Evolutionary conservation across 225 moss, liverwort and hornwort genomes (phyloP).

Genomic region (Neckera pumila): DNA sequence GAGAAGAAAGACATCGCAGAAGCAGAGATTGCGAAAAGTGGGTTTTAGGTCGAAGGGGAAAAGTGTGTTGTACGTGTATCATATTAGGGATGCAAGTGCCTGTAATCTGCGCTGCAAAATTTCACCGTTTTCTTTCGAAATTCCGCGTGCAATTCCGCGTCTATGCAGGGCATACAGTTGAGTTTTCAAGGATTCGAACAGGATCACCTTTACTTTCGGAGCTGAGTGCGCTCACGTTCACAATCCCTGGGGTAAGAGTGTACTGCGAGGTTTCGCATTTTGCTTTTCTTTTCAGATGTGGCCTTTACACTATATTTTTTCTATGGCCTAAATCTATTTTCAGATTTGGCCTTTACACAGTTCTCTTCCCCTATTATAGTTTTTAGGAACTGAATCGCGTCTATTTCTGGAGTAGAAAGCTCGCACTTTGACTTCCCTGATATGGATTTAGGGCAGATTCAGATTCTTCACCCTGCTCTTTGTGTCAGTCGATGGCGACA

Average conservation of each 20-base stretch:
- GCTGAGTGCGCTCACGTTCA: neutral
- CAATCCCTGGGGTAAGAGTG: neutral
- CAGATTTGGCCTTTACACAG: neutral
- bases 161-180: neutral
- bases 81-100: neutral
- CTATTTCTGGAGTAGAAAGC: neutral
- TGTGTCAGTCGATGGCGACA: neutral
- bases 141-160: neutral
- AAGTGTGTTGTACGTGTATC: neutral
- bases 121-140: neutral
- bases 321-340: neutral
- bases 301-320: neutral
- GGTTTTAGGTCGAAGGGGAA: neutral
- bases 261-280: neutral
- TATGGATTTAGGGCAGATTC: neutral
- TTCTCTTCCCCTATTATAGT: neutral
- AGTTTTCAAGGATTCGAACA: neutral
- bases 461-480: neutral
- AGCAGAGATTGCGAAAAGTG: neutral
- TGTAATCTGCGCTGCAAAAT: neutral
- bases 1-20: neutral
- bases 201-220: neutral
- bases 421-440: neutral
- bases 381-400: neutral
- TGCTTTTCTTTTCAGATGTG: neutral